A percentile compares a stretch with the other conserved stretches of the same genome.
Evolutionary conservation across 176 grass and related monocot species (phyloP).

Genomic region (Neostapfia colusana): DNA sequence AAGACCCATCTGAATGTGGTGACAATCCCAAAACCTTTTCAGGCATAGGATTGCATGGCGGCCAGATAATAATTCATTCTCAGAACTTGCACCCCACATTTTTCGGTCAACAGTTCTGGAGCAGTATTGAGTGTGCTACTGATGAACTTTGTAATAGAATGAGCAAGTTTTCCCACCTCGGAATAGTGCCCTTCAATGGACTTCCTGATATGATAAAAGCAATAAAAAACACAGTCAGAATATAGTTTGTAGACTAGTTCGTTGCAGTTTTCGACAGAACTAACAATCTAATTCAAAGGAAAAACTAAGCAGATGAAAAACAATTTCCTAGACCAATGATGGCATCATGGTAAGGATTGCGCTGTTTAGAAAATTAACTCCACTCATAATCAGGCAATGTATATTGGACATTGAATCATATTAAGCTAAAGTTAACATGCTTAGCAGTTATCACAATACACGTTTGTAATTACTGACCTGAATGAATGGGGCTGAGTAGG

Average conservation of each 20-base stretch:
- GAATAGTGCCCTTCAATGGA: slow-evolving; percentile 49
- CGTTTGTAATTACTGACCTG: slow-evolving; percentile 23
- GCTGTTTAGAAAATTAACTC: too few species aligned
- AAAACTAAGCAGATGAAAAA: too few species aligned
- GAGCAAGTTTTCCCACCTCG: slow-evolving; percentile 33
- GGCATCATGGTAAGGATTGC: too few species aligned
- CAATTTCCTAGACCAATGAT: too few species aligned
- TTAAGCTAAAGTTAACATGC: too few species aligned
- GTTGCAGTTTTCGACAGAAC: too few species aligned
- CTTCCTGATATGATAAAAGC: slow-evolving; percentile 21
- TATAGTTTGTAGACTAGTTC: not conserved
- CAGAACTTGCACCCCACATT: slow-evolving; percentile 36
- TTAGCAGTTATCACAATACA: too few species aligned
- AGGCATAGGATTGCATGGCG: slow-evolving; percentile 41
- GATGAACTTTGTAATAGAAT: slow-evolving; percentile 32
- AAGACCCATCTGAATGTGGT: slow-evolving; percentile 44
- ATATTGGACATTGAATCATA: too few species aligned
- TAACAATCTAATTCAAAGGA: too few species aligned
- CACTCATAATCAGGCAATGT: too few species aligned
- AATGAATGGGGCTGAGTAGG: slow-evolving; percentile 39
- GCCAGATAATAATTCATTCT: slow-evolving; percentile 70
- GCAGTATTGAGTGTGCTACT: slow-evolving; percentile 39
- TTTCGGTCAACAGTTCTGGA: slow-evolving; percentile 19
- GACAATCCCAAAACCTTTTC: slow-evolving; percentile 59
- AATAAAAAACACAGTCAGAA: not conserved